Base-by-base conservation (phyloP, 192 early-diverging fungal species). In the Umbelopsis isabellina region DNA sequence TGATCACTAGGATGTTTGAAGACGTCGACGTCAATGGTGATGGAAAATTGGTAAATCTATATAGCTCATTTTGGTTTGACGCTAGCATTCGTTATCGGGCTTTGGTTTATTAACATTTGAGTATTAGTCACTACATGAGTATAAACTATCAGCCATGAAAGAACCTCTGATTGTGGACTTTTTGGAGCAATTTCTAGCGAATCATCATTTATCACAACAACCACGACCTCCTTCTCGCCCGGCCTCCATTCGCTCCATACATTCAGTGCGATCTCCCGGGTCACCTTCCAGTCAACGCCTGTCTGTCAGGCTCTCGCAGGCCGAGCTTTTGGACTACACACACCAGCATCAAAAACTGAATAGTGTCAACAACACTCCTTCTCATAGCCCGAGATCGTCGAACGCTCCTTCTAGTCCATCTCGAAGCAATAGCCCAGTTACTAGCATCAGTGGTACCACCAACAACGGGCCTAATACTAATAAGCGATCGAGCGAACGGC, bases 1-100 rank as follows among this genome's bases (percentile, higher is more conserved):
- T 92, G 52, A 89, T 93, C n/a, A 72, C 79, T 48, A 84, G 87
- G 50, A 84, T 93, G 71, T 93, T 93, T 80, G 82, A 91, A 49
- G 92, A 93, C 68, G 70, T 93, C 74, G 92, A 93, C 70, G 88
- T 93, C 21, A 86, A 93, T 76, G 90, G 87, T 27, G 91, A 93
- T 69, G 91, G 90, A 41, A 87, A 88, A 37, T 70, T 93, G 84
- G 90, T 91, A 69, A 72, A 70, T n/a, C n/a, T 75, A 44, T 22
- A n/a, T 41, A 41, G 11, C 12, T 18, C 8, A 33, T 33, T 49
- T 5, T 16, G 23, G 15, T 45, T 66, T 18, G 23, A 20, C 22
- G 25, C 53, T 49, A 30, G 41, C 65, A 51, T 41, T 27, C 16
- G 58, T 37, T 23, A 6, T 27, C 33, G 37, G 61, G 27, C 27